Evolutionary conservation across 495 filamentous ascomycete species (phyloP).

Genomic region (Rhizodiscina lignyota): DNA sequence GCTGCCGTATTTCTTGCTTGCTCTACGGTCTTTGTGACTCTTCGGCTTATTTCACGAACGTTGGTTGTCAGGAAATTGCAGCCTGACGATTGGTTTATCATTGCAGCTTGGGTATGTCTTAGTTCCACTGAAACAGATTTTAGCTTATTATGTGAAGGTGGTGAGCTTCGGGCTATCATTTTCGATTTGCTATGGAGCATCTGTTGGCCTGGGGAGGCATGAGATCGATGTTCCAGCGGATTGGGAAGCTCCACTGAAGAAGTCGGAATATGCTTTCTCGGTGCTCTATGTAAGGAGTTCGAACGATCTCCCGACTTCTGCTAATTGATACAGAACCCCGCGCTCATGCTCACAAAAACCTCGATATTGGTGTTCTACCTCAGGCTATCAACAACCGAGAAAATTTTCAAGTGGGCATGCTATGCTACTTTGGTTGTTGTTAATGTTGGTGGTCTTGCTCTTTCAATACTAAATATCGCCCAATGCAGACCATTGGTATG

Average conservation of each 20-base stretch:
- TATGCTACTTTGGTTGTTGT: constrained; percentile 56
- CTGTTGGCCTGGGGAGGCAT: constrained; percentile 61
- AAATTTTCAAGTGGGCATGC: constrained; percentile 51
- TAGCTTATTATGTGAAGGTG: constrained; percentile 21
- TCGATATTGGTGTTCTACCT: constrained; percentile 86
- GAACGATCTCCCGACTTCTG: not conserved
- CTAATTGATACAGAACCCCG: constrained; percentile 51
- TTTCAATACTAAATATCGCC: constrained; percentile 77
- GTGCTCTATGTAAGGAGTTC: constrained; percentile 48
- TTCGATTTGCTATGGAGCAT: constrained; percentile 55
- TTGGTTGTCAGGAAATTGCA: constrained; percentile 53
- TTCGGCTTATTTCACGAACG: constrained; percentile 54
- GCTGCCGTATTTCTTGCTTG: too few species aligned
- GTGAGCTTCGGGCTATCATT: constrained; percentile 64
- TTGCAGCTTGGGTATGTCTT: constrained; percentile 57
- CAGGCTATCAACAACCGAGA: constrained; percentile 56
- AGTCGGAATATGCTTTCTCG: constrained; percentile 66
- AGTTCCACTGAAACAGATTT: not conserved
- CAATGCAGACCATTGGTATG: constrained; percentile 64
- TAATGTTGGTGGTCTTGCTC: constrained; percentile 55
- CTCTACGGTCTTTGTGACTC: constrained; percentile 52
- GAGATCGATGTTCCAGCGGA: constrained; percentile 38
- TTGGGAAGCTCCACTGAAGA: constrained; percentile 35
- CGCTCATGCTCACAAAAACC: constrained; percentile 75
- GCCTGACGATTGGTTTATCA: constrained; percentile 71